Evolutionary conservation across 345 rosid species (phyloP), one percentile per base, ranked within the genome.

Genomic region (Lepidium didymum): DNA sequence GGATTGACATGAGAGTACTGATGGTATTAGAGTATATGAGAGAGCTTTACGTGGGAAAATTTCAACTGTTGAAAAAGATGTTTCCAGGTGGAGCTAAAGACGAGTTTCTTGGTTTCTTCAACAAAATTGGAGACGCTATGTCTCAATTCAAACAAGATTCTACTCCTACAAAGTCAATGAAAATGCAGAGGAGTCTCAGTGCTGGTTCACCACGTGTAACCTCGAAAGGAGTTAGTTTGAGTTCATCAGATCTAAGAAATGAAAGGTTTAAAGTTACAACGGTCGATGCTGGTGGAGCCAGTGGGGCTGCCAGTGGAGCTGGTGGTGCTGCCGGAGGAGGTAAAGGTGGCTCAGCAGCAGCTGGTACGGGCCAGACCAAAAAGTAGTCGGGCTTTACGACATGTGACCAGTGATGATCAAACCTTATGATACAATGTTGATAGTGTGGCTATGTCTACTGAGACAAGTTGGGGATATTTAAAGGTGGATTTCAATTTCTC

Each of bases 21-120:
- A 75, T 68, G 78, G 25, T 75, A 31, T 41, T 75, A 41, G 78
- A 75, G 65, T 75, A 68, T 23, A 29, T 75, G 69, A 75, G 78
- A 62, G 78, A 75, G 60, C 78, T 75, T 68, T 75, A 75, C 65
- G 70, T 75, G 13, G 59, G 65, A 8, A 58, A 75, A 47, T 31
- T 62, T 75, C 60, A 68, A 45, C 16, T 75, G 2, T 35, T 75
- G 3, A 62, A 75, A 18, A 47, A 68, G 55, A 75, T 75, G 64
- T 75, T 68, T 46, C 74, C 78, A 46, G 74, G 73, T 36, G 62
- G 40, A 46, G 46, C 64, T 16, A 75, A 62, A 62, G 78, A 68
- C 40, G 53, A 75, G 40, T 75, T 75, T 62, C 33, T 68, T 55
- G 74, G 69, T 46, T 68, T 75, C 74, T 75, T 68, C 18, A 55